Conservation (phyloP, 1,284 basidiomycete species). For the Psilocybe mexicana region DNA sequence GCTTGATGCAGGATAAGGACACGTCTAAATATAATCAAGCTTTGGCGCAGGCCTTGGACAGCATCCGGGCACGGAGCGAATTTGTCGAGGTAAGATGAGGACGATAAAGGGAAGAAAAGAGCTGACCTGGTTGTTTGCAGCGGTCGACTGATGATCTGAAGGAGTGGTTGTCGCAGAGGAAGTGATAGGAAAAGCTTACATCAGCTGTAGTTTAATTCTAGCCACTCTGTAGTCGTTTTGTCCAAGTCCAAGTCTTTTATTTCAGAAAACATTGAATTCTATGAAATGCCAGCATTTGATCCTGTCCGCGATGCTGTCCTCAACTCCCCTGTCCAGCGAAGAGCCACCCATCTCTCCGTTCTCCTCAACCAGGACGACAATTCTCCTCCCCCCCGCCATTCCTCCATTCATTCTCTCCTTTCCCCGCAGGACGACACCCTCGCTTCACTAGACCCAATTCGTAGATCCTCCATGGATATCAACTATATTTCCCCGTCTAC, state of each 20-base stretch:
- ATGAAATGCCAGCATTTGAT: conserved; percentile 71
- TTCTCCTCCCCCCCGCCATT: conserved; percentile 38
- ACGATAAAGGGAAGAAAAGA: not conserved
- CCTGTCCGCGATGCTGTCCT: conserved; percentile 80
- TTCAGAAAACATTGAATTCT: conserved; percentile 12
- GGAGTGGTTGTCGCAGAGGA: conserved; percentile 58
- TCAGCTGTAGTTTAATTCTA: conserved; percentile 18
- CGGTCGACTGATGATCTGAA: conserved; percentile 58
- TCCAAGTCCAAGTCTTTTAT: conserved; percentile 9
- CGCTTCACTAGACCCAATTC: conserved; percentile 38
- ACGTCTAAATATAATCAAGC: conserved; percentile 63
- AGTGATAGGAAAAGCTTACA: conserved; percentile 32
- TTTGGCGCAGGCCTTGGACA: conserved; percentile 69
- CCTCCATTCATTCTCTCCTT: conserved; percentile 53
- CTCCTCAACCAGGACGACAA: conserved; percentile 62
- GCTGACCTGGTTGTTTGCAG: conserved; percentile 30
- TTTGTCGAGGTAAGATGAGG: conserved; percentile 57
- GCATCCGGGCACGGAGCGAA: conserved; percentile 55
- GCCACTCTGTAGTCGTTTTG: not conserved
- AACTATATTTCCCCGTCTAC: conserved; percentile 30
- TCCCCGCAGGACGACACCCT: conserved; percentile 42
- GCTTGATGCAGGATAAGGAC: conserved; percentile 52
- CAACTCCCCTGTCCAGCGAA: conserved; percentile 58
- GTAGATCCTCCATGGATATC: conserved; percentile 29
- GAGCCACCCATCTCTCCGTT: conserved; percentile 70